phyloP scores from a whole-genome alignment of 129 eudicot genomes.

The Chrysanthemum seticuspe region DNA sequence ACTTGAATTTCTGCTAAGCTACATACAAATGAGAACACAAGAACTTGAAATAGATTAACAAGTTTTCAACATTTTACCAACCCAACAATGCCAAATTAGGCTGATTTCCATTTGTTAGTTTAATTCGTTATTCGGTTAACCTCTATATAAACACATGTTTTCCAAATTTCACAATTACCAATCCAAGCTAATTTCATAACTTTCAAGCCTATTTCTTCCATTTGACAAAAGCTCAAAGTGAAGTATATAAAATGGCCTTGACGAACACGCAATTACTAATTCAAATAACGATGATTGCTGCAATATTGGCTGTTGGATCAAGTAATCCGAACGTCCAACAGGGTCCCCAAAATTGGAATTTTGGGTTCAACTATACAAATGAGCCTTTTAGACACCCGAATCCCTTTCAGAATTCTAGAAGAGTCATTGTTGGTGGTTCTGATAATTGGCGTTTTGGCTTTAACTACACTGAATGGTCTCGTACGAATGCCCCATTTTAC shows the following conservation, averaged over 20 bases:
- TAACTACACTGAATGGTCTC: slow-evolving; percentile 67
- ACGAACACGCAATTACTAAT: slow-evolving; percentile 3
- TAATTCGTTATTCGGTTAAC: too few species aligned
- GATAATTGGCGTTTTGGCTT: slow-evolving; percentile 65
- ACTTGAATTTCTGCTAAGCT: too few species aligned
- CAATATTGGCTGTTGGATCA: slow-evolving; percentile 17
- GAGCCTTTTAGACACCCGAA: slow-evolving; percentile 32
- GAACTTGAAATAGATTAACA: too few species aligned
- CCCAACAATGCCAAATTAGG: too few species aligned
- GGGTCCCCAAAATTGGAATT: slow-evolving; percentile 23
- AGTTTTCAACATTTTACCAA: too few species aligned
- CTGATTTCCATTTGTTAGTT: too few species aligned
- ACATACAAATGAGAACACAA: too few species aligned
- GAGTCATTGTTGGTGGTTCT: slow-evolving; percentile 54
- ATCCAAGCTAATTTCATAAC: too few species aligned
- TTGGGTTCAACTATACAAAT: slow-evolving; percentile 21
- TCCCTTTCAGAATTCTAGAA: slow-evolving; percentile 32
- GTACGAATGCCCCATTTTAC: slow-evolving; percentile 51
- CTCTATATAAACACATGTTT: too few species aligned
- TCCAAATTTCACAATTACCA: too few species aligned
- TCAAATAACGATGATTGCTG: background rate
- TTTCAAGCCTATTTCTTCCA: too few species aligned
- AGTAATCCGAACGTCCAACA: slow-evolving; percentile 21
- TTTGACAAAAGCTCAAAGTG: too few species aligned
- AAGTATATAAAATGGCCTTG: background rate